Evolutionary conservation across 2,329 filamentous ascomycete species (phyloP), one percentile per base, ranked within the genome.

Genomic region (Colletotrichum sp.): DNA sequence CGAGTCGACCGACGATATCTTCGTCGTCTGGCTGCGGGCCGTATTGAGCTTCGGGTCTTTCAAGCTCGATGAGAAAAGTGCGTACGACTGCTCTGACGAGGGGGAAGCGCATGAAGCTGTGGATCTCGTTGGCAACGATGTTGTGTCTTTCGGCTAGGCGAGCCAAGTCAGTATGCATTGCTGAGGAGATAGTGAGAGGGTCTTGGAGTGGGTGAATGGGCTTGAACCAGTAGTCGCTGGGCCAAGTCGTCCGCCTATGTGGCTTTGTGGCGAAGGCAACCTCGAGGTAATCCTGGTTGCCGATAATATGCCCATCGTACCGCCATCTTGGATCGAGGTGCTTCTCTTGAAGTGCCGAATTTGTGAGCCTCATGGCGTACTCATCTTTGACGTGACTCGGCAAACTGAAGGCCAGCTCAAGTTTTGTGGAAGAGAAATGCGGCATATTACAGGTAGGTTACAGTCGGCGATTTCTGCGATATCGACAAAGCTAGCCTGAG

Each of bases 31-130:
- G 70, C 21, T 18, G 64, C 10, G 18, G 63, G 8, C 64, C 64
- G 16, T 57, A 12, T 18, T 76, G 73, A 12, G 73, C 73, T 44
- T 69, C 57, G 3, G 75, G 65, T 26, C 44, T 71, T 21, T 76
- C 73, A 10, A 77, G 64, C 49, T 77, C 72, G 52, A 76, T 73
- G n/a, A 77, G 59, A n/a, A 77, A 66, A 15, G 72, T 77, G 13
- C 68, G 69, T 5, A 70, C 8, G 6, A 69, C 69, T 21, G 68
- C 64, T 16, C 72, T 34, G 36, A 70, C 73, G 16, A 69, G 73
- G 7, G 63, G 62, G 26, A 72, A 77, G 12, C 49, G 69, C 72
- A 76, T 69, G 44, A 76, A 76, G 18, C 49, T 72, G 30, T 77
- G 73, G 6, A 77, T 36, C 6, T 60, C 36, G 21, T 77, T 76